These are phyloP conservation scores for Mortierella sp. DNA, from an alignment of 371 early-diverging fungal species.

Conservation along the genomic window DNA sequence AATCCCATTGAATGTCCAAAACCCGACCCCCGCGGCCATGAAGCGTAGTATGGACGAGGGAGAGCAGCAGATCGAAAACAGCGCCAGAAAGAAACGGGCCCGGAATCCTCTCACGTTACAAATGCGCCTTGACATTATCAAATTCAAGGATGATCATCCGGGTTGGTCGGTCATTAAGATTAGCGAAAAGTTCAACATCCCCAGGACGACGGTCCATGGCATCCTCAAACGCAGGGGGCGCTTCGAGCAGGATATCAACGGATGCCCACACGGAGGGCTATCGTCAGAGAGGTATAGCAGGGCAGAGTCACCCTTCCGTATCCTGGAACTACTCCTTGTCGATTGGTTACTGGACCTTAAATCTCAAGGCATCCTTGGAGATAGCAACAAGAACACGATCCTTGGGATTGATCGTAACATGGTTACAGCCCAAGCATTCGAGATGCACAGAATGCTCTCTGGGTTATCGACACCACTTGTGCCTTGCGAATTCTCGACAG, in stretches of 20 bases:
- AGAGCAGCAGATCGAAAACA: too few relatives aligned
- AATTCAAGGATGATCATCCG: neutral
- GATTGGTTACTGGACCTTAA: neutral
- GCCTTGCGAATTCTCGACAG: constrained; percentile 3
- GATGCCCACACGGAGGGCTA: neutral
- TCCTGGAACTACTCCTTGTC: constrained; percentile 8
- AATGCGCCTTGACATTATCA: neutral
- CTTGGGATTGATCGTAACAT: neutral
- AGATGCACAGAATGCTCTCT: constrained; percentile 6
- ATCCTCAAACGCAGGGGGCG: neutral
- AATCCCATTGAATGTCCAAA: too few relatives aligned
- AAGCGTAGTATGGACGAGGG: too few relatives aligned
- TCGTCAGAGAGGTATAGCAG: constrained; percentile 1
- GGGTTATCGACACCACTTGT: neutral
- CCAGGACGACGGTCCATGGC: constrained; percentile 1
- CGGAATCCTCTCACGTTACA: too few relatives aligned
- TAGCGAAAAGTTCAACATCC: neutral
- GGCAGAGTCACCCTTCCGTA: neutral
- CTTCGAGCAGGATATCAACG: too few relatives aligned
- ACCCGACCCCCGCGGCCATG: too few relatives aligned
- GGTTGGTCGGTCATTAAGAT: neutral
- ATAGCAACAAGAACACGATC: neutral
- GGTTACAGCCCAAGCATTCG: constrained; percentile 9
- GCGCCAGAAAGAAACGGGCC: too few relatives aligned
- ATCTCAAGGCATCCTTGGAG: neutral